Evolutionary conservation across 495 filamentous ascomycete species (phyloP).

Genomic region (Viridothelium virens): DNA sequence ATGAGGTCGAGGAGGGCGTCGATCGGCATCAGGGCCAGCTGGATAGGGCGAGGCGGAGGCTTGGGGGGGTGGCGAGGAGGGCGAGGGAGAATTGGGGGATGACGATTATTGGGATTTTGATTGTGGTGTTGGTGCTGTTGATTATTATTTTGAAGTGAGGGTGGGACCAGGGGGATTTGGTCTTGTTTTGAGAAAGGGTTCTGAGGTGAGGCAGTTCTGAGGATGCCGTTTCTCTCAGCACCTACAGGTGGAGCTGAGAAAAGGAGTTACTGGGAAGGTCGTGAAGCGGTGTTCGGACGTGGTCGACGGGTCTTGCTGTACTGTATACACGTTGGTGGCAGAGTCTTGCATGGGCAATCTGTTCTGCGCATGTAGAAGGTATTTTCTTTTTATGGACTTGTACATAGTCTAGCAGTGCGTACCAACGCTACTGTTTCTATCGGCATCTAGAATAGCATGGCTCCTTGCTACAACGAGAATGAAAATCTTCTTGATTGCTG

Average conservation of each 20-base stretch:
- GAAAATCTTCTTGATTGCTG: slow-evolving; percentile 5
- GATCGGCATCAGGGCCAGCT: slow-evolving; percentile 73
- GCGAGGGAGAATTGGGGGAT: slow-evolving; percentile 38
- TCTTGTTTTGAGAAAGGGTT: background rate
- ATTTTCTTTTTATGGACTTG: slow-evolving; percentile 1
- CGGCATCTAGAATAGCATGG: background rate
- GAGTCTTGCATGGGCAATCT: background rate
- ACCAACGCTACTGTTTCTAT: slow-evolving; percentile 1
- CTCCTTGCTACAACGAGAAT: background rate
- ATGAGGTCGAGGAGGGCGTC: slow-evolving; percentile 74
- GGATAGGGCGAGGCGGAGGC: slow-evolving; percentile 60
- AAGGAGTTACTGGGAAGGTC: too few species aligned
- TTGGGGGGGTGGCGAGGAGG: slow-evolving; percentile 32
- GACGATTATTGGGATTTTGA: slow-evolving; percentile 36
- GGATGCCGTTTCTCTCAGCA: too few species aligned
- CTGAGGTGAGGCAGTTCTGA: too few species aligned
- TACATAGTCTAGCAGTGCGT: slow-evolving; percentile 10
- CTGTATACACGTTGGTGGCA: background rate
- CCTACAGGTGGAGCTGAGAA: too few species aligned
- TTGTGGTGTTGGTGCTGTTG: slow-evolving; percentile 36
- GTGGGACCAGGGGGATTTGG: background rate
- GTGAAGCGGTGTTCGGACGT: background rate
- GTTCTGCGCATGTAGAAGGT: background rate
- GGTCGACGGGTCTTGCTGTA: background rate
- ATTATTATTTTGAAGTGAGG: slow-evolving; percentile 35